These are phyloP conservation scores for Aspergillus awamori DNA, from an alignment of 2,329 filamentous ascomycete species.

Conservation along the genomic window DNA sequence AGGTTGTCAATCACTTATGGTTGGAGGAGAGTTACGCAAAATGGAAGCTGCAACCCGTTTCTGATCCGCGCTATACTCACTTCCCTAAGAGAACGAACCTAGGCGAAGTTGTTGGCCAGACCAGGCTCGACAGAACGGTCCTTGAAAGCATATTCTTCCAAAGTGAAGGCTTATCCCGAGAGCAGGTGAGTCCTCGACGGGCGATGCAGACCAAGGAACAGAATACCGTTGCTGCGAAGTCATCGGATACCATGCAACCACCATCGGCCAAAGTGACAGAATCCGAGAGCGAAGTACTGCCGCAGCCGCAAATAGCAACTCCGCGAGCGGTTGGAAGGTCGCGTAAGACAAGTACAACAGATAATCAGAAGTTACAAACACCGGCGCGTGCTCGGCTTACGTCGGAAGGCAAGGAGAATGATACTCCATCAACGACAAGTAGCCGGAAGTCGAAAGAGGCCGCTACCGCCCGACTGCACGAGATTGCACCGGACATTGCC, in stretches of 20 bases:
- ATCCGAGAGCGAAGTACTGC: conserved; percentile 21
- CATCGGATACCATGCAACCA: conserved; percentile 25
- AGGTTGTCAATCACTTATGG: conserved; percentile 94
- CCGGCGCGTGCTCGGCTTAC: conserved; percentile 56
- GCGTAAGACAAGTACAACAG: conserved; percentile 29
- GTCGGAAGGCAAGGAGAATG: conserved; percentile 76
- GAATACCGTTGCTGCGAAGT: conserved; percentile 30
- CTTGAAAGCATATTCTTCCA: conserved; percentile 71
- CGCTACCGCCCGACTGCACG: conserved; percentile 75
- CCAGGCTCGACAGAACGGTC: conserved; percentile 72
- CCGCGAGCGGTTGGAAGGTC: conserved; percentile 33
- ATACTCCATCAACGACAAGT: conserved; percentile 74
- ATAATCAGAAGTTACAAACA: conserved; percentile 50
- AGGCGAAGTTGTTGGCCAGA: conserved; percentile 89
- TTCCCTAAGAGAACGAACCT: conserved; percentile 90
- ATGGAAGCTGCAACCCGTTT: conserved; percentile 73
- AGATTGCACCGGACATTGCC: conserved; percentile 79
- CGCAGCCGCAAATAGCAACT: conserved; percentile 25
- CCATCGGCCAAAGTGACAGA: conserved; percentile 26
- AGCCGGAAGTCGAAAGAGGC: conserved; percentile 87
- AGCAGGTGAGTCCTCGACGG: conserved; percentile 22
- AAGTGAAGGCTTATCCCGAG: conserved; percentile 28
- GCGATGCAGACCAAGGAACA: conserved; percentile 43
- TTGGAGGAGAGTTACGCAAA: conserved; percentile 95
- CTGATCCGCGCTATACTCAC: conserved; percentile 75